phyloP scores from a whole-genome alignment of 2,329 filamentous ascomycete species.

The Claviceps sp. region DNA sequence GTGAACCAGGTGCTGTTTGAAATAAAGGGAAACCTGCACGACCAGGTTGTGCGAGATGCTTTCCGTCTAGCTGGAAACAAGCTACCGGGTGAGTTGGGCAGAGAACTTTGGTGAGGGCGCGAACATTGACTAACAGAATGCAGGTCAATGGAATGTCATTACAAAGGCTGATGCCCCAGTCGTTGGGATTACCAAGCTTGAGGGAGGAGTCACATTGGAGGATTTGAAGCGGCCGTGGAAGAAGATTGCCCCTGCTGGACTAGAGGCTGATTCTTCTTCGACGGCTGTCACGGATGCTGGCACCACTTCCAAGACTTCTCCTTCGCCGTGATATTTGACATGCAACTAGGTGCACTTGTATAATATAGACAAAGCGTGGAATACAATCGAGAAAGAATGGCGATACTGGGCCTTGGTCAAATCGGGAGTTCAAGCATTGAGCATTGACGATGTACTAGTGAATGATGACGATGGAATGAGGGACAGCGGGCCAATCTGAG shows the following conservation, averaged over 20 bases:
- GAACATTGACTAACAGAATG: constrained; percentile 10
- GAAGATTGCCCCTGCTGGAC: constrained; percentile 37
- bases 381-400: neutral
- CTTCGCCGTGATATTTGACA: constrained; percentile 11
- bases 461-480: too few relatives aligned
- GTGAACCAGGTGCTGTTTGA: constrained; percentile 91
- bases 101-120: neutral
- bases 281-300: constrained; percentile 20
- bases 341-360: neutral
- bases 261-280: constrained; percentile 20
- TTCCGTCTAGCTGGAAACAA: constrained; percentile 92
- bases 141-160: constrained; percentile 82
- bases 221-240: constrained; percentile 70
- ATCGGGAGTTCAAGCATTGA: neutral
- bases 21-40: constrained; percentile 81
- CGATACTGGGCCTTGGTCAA: neutral
- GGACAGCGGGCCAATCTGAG: too few relatives aligned
- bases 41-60: constrained; percentile 86
- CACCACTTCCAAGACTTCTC: constrained; percentile 20
- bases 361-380: neutral
- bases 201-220: constrained; percentile 72
- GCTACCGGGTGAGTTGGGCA: constrained; percentile 57
- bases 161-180: constrained; percentile 81
- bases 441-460: neutral
- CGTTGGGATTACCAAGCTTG: constrained; percentile 84